Base-by-base conservation (phyloP, 192 early-diverging fungal species). In the Coemansia sp. region DNA sequence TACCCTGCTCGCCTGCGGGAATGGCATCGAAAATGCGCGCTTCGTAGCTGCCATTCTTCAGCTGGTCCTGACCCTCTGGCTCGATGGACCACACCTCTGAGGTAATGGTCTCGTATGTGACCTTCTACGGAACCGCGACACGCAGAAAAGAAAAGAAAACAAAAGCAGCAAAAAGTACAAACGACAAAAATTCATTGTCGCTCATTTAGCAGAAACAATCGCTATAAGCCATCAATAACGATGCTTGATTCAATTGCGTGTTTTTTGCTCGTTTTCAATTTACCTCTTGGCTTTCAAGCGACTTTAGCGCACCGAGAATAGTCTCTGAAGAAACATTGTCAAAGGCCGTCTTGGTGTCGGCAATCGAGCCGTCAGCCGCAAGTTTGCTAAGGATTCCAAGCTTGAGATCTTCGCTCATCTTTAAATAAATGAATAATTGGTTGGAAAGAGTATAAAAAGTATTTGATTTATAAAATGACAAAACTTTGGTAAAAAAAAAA, bases 11-110 rank as follows among this genome's bases (percentile, higher is more conserved):
- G 24, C 89, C 89, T 27, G 84, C 68, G 45, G 95, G 93, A 36
- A 99, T 83, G 18, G 90, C 88, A 53, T 91, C 80, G 78, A 95
- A 99, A 42, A 98, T 91, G 59, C 84, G 88, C 23, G 89, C 95
- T 76, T 98, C 97, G 68, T 96, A 93, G 69, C 89, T 92, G 60
- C 97, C 97, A 53, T 86, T 83, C 30, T 88, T 84, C 10, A 88
- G 88, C 67, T 95, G 86, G 59, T 92, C 90, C 35, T 83, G 66
- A 46, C 95, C 97, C 79, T 99, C 97, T n/a, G 81, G 81, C 13
- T 93, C 93, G 64, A 98, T 75, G 58, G 82, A 82, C 87, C 91
- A 95, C 23, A 83, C 66, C 72, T 97, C 93, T 55, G 71, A 68
- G 25, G 90, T 88, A 19, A 99, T 85, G 22, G 89, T 75, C 47